Percentiles rank a stretch among this genome's conserved stretches.
These are phyloP conservation scores for Davidsoniella virescens DNA, from an alignment of 2,329 filamentous ascomycete genomes.

Conservation along the genomic window DNA sequence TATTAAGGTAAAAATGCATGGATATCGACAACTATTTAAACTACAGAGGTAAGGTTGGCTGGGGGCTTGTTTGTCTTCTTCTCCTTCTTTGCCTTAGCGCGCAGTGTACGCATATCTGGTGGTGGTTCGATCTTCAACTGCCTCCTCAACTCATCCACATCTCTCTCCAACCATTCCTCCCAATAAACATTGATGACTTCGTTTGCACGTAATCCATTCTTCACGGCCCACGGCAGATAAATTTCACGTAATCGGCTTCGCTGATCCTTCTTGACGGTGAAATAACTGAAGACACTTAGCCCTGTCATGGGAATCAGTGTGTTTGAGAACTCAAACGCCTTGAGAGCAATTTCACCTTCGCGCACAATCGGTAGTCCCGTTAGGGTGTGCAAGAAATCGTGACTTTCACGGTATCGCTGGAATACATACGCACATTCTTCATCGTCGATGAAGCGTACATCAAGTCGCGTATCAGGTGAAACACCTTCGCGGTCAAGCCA, in stretches of 20 bases:
- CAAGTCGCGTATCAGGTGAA: conserved; percentile 69
- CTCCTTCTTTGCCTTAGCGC: conserved; percentile 53
- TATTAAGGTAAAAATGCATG: neutral
- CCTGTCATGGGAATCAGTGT: conserved; percentile 92
- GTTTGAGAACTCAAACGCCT: conserved; percentile 94
- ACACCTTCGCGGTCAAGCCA: conserved; percentile 96
- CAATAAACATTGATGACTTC: conserved; percentile 94
- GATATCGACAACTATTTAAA: neutral
- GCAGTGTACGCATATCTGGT: conserved; percentile 65
- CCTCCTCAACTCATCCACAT: conserved; percentile 57
- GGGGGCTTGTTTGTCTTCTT: conserved; percentile 28
- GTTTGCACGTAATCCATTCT: conserved; percentile 59
- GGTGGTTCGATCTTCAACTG: conserved; percentile 76
- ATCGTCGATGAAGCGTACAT: conserved; percentile 82
- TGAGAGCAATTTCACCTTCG: conserved; percentile 96
- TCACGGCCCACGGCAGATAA: conserved; percentile 81
- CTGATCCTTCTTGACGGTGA: conserved; percentile 71
- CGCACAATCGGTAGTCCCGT: conserved; percentile 78
- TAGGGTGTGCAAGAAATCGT: conserved; percentile 94
- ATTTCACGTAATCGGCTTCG: conserved; percentile 54
- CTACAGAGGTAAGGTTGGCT: neutral
- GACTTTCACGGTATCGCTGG: conserved; percentile 92
- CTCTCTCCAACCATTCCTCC: conserved; percentile 81
- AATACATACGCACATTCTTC: conserved; percentile 96
- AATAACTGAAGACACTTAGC: conserved; percentile 67